Evolutionary conservation across 2,329 filamentous ascomycete genomes (phyloP), one percentile per base, ranked within the genome.

Genomic region (Blastomyces silverae): DNA sequence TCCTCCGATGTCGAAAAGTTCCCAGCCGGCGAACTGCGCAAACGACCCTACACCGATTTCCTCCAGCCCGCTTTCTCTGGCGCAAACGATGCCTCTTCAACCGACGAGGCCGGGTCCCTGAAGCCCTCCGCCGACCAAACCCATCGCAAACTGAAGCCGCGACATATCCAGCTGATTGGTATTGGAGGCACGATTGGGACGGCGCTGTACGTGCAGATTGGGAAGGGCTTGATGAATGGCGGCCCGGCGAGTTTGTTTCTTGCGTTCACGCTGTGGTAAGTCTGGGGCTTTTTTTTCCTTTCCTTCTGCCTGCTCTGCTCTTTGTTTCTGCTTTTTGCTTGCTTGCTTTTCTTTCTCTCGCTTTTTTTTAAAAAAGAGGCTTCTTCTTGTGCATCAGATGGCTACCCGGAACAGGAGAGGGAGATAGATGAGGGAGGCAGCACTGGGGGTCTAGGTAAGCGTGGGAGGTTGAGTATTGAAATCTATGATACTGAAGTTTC

Each of bases 91-190:
- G 20, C 8, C 15, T 25, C 31, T 31, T 42, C 61, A 10, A 2
- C 42, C 37, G 20, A 25, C 11, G 50, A 46, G 25, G 55, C 11
- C 39, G 11, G 39, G 28, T 58, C 62, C 13, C 70, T 70, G 39
- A 70, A 72, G 60, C 67, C 70, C 0, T 65, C 65, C 25, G 68
- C 69, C 39, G 75, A 77, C 56, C 69, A 73, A 60, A 79, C 77
- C 1, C 76, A 76, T 44, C 76, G 79, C 63, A 78, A 75, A 65
- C 70, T 80, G 25, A 80, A 79, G 66, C 74, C 78, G 17, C 71
- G 79, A 66, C 79, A 81, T 70, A 77, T 81, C 52, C 78, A 80
- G 67, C 69, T 81, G 65, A 81, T 81, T 64, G 79, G 78, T 52
- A 80, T 81, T 64, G 79, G 79, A 31, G 79, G 79, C 15, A 78